Evolutionary conservation across 306 rosid genomes (phyloP).

Genomic region (Arachis stenosperma): DNA sequence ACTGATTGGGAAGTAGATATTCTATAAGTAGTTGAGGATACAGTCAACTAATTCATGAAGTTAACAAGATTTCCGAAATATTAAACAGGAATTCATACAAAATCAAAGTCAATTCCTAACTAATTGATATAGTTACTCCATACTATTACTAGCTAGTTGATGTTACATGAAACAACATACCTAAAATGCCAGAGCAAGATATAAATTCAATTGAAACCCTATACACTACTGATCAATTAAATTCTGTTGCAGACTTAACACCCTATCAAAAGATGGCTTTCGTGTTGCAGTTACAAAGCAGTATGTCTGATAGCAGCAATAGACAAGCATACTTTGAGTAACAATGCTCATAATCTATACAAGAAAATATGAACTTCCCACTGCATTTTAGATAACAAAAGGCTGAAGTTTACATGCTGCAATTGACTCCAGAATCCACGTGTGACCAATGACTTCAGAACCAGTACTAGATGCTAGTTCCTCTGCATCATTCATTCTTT

Average conservation of each 20-base stretch:
- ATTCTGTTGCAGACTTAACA: conserved; percentile 3
- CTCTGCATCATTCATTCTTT: conserved; percentile 75
- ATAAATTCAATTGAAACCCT: conserved; percentile 27
- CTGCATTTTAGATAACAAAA: conserved; percentile 50
- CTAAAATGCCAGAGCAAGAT: background rate
- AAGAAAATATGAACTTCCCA: conserved; percentile 1
- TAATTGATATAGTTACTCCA: background rate
- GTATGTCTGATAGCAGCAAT: background rate
- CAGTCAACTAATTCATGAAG: background rate
- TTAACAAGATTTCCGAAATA: background rate
- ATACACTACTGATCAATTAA: conserved; percentile 25
- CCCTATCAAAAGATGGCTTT: conserved; percentile 9
- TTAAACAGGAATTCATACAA: background rate
- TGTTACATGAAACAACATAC: background rate
- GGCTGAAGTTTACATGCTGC: conserved; percentile 72
- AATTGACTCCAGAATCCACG: conserved; percentile 91
- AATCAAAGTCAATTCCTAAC: background rate
- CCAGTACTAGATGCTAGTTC: conserved; percentile 64
- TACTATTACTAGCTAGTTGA: background rate
- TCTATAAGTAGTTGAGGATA: background rate
- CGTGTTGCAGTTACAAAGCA: background rate
- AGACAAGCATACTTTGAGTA: background rate
- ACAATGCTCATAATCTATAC: background rate
- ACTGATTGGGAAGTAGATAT: no score
- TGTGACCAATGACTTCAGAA: conserved; percentile 70